Base-by-base conservation (phyloP, 2,329 filamentous ascomycete genomes). In the Talaromyces sp. region DNA sequence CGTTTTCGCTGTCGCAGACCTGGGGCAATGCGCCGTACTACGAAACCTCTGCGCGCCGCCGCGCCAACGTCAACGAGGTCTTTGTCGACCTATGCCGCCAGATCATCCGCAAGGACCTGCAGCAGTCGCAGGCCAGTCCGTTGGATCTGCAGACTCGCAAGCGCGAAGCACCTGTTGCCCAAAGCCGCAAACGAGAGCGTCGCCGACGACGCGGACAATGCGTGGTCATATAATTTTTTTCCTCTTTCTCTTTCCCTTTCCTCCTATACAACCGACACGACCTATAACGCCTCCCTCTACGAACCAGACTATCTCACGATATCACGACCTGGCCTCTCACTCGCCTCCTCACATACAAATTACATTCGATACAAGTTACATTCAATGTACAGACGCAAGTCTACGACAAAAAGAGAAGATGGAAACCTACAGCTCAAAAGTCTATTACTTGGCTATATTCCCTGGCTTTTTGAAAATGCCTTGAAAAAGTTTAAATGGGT, bases 21-120 rank as follows among this genome's bases (percentile, higher is more conserved):
- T 96, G 92, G 92, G 88, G 88, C 21, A 87, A 87, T 67, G 90
- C 90, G 38, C 92, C 92, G 0, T 96, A 96, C 74, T 96, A 96
- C 71, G 92, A 96, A 77, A 89, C 92, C 38, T 93, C 89, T 64
- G 92, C 92, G 56, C 83, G 92, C 64, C 87, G 90, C 67, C 82
- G 88, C 69, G 90, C 89, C 64, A 96, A 96, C 67, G 92, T 96
- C 17, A 91, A 96, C 67, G 92, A 96, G 72, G 90, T 92, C 53
- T 96, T 96, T 75, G 79, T 90, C 65, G 90, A 94, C 73, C 82
- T 95, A 59, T 93, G 90, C 70, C 84, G 90, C 62, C 90, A 94
- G 74, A 91, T 95, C 77, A 85, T 94, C 61, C 83, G 87, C 63
- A 89, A 86, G 68, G 89, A 93, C 63, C 67, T 75, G 41, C 70